Conservation (phyloP, 495 filamentous ascomycete genomes). For the Halenospora varia region DNA sequence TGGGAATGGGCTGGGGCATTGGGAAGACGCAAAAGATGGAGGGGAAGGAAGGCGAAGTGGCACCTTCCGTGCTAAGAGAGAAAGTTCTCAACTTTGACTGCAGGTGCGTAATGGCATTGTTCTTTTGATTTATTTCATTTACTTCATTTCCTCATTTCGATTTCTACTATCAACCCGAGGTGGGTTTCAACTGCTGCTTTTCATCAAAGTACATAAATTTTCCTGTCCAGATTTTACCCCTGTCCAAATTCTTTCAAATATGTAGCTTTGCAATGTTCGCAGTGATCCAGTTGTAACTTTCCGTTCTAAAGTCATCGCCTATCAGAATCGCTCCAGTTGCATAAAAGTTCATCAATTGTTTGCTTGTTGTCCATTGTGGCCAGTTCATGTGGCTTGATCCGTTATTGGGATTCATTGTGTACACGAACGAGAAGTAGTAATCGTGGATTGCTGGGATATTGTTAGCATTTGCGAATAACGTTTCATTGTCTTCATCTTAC, state of each 20-base stretch:
- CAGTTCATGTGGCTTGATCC: slow-evolving; percentile 42
- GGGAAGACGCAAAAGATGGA: too few species aligned
- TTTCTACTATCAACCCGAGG: too few species aligned
- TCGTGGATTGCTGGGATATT: slow-evolving; percentile 43
- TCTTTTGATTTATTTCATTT: too few species aligned
- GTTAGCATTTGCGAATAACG: neutral
- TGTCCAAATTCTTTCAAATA: slow-evolving; percentile 31
- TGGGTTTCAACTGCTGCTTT: too few species aligned
- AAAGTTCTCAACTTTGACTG: too few species aligned
- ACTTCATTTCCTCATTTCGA: too few species aligned
- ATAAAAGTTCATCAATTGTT: slow-evolving; percentile 55
- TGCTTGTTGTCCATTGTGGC: slow-evolving; percentile 53
- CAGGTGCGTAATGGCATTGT: too few species aligned
- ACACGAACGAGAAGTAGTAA: slow-evolving; percentile 63
- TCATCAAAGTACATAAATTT: neutral
- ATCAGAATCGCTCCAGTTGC: slow-evolving; percentile 38
- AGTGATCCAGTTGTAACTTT: slow-evolving; percentile 42
- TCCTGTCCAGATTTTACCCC: neutral
- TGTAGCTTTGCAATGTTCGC: slow-evolving; percentile 40
- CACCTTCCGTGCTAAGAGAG: too few species aligned
- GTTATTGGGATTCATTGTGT: slow-evolving; percentile 60
- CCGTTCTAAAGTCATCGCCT: slow-evolving; percentile 54
- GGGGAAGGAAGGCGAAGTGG: too few species aligned
- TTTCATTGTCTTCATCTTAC: neutral
- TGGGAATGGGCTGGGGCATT: too few species aligned